These are phyloP conservation scores for Antarctomyces pellizariae DNA, from an alignment of 495 filamentous ascomycete species.

Conservation along the genomic window DNA sequence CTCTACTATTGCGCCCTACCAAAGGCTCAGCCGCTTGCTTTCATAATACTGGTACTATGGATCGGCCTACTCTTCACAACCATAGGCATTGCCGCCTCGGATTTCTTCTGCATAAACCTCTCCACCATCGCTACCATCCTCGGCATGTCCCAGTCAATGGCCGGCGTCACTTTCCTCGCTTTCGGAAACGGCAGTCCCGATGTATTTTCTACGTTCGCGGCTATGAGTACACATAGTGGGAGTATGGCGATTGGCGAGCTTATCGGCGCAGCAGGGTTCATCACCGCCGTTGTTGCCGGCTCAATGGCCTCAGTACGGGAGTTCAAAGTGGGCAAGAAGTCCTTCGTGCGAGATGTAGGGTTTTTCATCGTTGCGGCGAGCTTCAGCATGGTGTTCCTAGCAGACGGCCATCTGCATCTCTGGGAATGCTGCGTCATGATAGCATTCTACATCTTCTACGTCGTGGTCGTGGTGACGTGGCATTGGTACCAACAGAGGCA, in stretches of 20 bases:
- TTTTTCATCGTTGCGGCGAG: conserved; percentile 78
- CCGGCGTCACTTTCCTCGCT: conserved; percentile 88
- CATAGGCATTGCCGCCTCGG: conserved; percentile 93
- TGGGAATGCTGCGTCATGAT: conserved; percentile 92
- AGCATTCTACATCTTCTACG: conserved; percentile 77
- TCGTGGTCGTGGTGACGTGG: conserved; percentile 70
- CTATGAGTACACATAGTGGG: conserved; percentile 88
- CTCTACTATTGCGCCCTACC: conserved; percentile 76
- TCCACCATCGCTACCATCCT: conserved; percentile 73
- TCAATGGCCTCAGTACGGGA: conserved; percentile 91
- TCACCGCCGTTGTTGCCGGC: conserved; percentile 91
- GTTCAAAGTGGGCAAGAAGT: conserved; percentile 69
- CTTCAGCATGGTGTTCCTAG: conserved; percentile 73
- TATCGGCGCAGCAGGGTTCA: conserved; percentile 88
- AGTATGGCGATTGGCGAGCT: conserved; percentile 91
- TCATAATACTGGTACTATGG: conserved; percentile 58
- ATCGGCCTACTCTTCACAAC: conserved; percentile 82
- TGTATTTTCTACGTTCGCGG: conserved; percentile 94
- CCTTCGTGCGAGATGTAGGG: conserved; percentile 77
- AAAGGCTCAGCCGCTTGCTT: conserved; percentile 48
- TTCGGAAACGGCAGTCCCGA: conserved; percentile 99
- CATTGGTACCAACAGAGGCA: conserved; percentile 57
- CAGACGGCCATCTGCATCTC: conserved; percentile 58
- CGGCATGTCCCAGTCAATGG: conserved; percentile 86
- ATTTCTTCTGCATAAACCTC: conserved; percentile 94